Evolutionary conservation across 305 asterid species (phyloP), one percentile per base, ranked within the genome.

Genomic region (Ilex paraguariensis): DNA sequence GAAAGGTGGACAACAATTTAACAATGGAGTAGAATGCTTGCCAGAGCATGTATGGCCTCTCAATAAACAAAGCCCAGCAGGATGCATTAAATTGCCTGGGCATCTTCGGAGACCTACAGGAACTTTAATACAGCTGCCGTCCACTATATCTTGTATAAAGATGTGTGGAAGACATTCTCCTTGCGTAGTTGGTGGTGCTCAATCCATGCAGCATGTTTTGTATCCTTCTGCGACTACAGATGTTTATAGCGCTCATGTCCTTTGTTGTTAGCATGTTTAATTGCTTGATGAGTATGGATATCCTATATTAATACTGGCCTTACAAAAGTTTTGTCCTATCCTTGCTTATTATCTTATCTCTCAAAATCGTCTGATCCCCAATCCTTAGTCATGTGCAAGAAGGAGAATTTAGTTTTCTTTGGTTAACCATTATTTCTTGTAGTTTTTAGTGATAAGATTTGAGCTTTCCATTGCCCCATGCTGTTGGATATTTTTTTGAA

Each of bases 61-160:
- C 69, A 79, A 60, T 65, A 50, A 53, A n/a, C 73, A 75, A 67
- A 70, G 73, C 65, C 50, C 42, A 66, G 69, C 76, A 66, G 79
- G 77, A 63, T 61, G 53, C 64, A 56, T 68, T 66, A 75, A 67
- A 49, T 66, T 73, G 42, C 78, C 83, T 46, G 71, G 72, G 59
- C 75, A 64, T 51, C 70, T 86, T 54, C 77, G 81, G 78, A 81
- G 79, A 73, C 74, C 85, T 28, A 39, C 28, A 66, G 75, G 75
- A 51, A 64, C 74, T 54, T 52, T 65, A 21, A 55, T 61, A 54
- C 48, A 44, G 59, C 49, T 86, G 90, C 59, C 80, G 66, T 90
- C 97, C 64, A 88, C 82, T 57, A 69, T 90, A 63, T 82, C 99
- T 53, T 81, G 89, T 78, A 81, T 93, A 67, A 83, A 74, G 87